These are phyloP conservation scores for Plicaturopsis crispa DNA, from an alignment of 768 basidiomycete species.

Conservation along the genomic window DNA sequence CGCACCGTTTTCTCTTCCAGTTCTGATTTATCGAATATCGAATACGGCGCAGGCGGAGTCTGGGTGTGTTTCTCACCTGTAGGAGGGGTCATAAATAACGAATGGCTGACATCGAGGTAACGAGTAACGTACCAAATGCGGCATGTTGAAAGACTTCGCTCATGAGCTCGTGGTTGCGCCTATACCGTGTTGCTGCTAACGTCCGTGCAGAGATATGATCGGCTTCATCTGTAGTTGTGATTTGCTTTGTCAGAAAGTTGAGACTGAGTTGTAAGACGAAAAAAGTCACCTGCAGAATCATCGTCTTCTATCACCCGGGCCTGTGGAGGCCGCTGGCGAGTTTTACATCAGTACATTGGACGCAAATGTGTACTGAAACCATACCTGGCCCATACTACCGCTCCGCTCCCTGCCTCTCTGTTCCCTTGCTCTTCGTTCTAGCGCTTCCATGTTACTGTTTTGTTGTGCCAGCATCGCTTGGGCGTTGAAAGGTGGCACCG, in stretches of 20 bases:
- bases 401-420: background rate
- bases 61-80: slow-evolving; percentile 38
- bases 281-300: slow-evolving; percentile 51
- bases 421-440: slow-evolving; percentile 45
- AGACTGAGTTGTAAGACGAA: background rate
- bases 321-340: slow-evolving; percentile 21
- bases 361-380: slow-evolving; percentile 1
- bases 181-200: slow-evolving; percentile 64
- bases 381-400: no score
- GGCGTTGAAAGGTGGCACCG: no score
- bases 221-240: slow-evolving; percentile 41
- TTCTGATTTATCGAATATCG: slow-evolving; percentile 51
- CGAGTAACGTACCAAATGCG: no score
- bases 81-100: no score
- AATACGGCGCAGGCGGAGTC: slow-evolving; percentile 39
- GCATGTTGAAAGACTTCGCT: slow-evolving; percentile 74
- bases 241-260: background rate
- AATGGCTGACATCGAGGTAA: no score
- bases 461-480: slow-evolving; percentile 71
- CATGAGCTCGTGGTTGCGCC: slow-evolving; percentile 80
- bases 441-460: slow-evolving; percentile 61
- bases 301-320: slow-evolving; percentile 44
- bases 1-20: slow-evolving; percentile 51
- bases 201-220: slow-evolving; percentile 70
- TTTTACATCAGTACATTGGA: slow-evolving; percentile 11